Evolutionary conservation across 2,329 filamentous ascomycete species (phyloP).

Genomic region (Diaporthe humulicola): DNA sequence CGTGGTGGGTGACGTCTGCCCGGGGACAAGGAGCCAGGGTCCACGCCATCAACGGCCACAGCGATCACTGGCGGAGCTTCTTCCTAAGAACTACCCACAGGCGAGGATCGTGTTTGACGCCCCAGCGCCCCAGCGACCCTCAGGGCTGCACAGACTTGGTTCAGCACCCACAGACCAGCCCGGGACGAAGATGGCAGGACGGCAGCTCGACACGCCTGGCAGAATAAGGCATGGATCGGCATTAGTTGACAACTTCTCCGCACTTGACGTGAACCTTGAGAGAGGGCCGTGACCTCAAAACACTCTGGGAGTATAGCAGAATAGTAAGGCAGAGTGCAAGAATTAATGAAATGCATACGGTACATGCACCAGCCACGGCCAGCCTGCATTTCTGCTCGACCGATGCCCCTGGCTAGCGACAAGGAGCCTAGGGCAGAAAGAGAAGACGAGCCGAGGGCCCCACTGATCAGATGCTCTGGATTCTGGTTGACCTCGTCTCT

Average conservation of each 20-base stretch:
- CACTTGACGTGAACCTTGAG: background rate
- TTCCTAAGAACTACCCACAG: background rate
- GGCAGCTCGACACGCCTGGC: background rate
- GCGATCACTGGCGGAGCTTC: constrained; percentile 8
- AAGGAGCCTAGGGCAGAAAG: constrained; percentile 8
- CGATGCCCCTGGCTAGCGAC: constrained; percentile 33
- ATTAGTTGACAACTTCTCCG: background rate
- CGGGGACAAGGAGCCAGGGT: constrained; percentile 14
- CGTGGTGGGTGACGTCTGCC: constrained; percentile 11
- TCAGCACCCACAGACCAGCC: constrained; percentile 13
- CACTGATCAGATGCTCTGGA: constrained; percentile 28
- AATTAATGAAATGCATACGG: background rate
- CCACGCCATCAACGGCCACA: constrained; percentile 1
- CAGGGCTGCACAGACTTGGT: constrained; percentile 20
- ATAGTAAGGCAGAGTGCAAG: background rate
- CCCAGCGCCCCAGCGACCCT: background rate
- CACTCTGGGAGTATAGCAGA: background rate
- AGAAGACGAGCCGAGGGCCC: constrained; percentile 27
- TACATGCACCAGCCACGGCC: background rate
- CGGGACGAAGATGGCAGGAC: background rate
- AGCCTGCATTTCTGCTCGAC: constrained; percentile 2
- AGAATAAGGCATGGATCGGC: constrained; percentile 5
- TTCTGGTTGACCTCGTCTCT: constrained; percentile 9
- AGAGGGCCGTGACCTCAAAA: background rate
- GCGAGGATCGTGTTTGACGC: constrained; percentile 18